Evolutionary conservation across 805 yeast genomes (phyloP), one percentile per base, ranked within the genome.

Genomic region (Alloascoidea hylecoeti): DNA sequence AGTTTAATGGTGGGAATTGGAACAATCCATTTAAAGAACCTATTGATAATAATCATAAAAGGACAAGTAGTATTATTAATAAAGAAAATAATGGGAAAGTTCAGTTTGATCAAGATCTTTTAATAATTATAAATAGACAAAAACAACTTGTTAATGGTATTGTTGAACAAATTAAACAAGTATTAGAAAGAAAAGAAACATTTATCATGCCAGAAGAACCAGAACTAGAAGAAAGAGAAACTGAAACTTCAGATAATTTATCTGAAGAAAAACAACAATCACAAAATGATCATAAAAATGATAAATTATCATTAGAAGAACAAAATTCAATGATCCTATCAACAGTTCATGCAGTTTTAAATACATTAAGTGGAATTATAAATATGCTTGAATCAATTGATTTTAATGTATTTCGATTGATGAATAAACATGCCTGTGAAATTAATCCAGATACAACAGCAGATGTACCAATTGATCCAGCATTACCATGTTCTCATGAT

Each of bases 281-380:
- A 9, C 30, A n/a, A 9, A 9, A 23, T 23, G 13, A 41, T 2
- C 34, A 51, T 14, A 43, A 41, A 2, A 36, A 39, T 3, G 5
- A 23, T 2, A 4, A 14, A 15, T 17, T 34, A 23, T 59, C 60
- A 34, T 38, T 49, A 1, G 58, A 57, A 23, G 53, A 58, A 15
- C 51, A 79, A 49, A 74, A 75, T 43, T 61, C 74, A 18, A 71
- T 67, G 4, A 62, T 75, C 4, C 56, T 74, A 35, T 60, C 77
- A 15, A 52, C 68, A 17, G 56, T 74, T 32, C 75, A 76, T 50
- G 36, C 19, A n/a, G 17, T 34, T 14, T 14, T 34, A 14, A 34
- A 34, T 18, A 17, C 36, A 16, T 12, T 34, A 18, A 14, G 27
- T 18, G 36, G 36, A 9, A 9, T 34, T 12, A 17, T 34, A 5